Evolutionary conservation across 306 rosid genomes (phyloP).

Genomic region (Quercus parvula): DNA sequence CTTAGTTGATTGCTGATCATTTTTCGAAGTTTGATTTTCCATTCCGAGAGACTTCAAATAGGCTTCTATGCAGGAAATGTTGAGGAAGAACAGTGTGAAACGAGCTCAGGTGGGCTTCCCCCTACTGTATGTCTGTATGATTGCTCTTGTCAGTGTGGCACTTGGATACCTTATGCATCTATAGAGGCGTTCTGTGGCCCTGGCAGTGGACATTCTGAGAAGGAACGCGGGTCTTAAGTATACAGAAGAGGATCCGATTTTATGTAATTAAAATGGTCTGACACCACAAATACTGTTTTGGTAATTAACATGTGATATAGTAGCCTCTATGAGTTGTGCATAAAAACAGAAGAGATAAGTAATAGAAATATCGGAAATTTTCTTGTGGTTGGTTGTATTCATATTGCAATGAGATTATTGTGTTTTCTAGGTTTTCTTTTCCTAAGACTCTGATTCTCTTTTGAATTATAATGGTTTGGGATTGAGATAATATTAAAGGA

Average conservation of each 20-base stretch:
- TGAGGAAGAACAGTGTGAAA: conserved; percentile 44
- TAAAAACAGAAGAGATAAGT: conserved; percentile 28
- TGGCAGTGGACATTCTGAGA: conserved; percentile 3
- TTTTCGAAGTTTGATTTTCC: conserved; percentile 2
- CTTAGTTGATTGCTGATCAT: neutral
- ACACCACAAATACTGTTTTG: conserved; percentile 28
- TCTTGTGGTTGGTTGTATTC: neutral
- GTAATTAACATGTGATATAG: conserved; percentile 22
- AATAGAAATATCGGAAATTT: conserved; percentile 16
- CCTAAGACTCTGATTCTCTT: too few species aligned
- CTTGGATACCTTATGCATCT: conserved; percentile 68
- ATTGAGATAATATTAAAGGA: too few species aligned
- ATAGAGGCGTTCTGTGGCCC: conserved; percentile 14
- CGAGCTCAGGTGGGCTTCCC: conserved; percentile 69
- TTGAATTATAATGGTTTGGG: too few species aligned
- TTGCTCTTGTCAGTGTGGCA: conserved; percentile 61
- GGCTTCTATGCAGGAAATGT: conserved; percentile 49
- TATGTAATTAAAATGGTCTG: conserved; percentile 32
- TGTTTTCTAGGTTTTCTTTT: too few species aligned
- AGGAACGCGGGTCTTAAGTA: conserved; percentile 12
- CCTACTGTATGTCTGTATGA: conserved; percentile 60
- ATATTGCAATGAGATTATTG: too few species aligned
- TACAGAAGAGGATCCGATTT: conserved; percentile 30
- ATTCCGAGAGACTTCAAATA: neutral
- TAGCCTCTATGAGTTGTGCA: conserved; percentile 28